Conservation (phyloP, 768 basidiomycete genomes). For the Tulasnella calospora region DNA sequence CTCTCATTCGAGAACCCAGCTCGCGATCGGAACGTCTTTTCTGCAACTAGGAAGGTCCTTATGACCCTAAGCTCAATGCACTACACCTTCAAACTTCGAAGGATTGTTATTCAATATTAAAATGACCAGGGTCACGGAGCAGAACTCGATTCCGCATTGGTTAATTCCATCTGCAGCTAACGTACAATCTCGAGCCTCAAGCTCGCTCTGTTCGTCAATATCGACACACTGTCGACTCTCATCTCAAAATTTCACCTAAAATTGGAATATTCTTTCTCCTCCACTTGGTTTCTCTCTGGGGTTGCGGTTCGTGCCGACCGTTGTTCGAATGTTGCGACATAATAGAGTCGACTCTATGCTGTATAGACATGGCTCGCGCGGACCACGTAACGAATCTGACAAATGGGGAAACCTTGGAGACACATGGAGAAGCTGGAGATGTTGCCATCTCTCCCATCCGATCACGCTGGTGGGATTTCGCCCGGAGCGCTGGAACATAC, state of each 20-base stretch:
- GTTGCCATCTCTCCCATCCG: background rate
- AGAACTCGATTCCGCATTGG: background rate
- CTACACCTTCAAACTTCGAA: background rate
- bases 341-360: background rate
- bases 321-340: background rate
- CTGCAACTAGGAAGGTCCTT: background rate
- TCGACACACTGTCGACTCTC: background rate
- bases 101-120: background rate
- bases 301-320: background rate
- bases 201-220: background rate
- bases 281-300: background rate
- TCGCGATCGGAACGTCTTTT: background rate
- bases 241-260: background rate
- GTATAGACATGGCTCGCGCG: background rate
- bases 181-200: background rate
- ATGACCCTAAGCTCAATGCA: background rate
- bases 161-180: background rate
- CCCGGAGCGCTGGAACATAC: background rate
- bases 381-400: background rate
- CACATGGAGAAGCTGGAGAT: background rate
- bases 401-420: background rate
- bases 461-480: background rate
- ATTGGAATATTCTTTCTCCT: background rate
- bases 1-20: background rate
- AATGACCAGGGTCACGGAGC: background rate